These are phyloP conservation scores for Nannizziopsis barbatae DNA, from an alignment of 2,329 filamentous ascomycete species.

Conservation along the genomic window DNA sequence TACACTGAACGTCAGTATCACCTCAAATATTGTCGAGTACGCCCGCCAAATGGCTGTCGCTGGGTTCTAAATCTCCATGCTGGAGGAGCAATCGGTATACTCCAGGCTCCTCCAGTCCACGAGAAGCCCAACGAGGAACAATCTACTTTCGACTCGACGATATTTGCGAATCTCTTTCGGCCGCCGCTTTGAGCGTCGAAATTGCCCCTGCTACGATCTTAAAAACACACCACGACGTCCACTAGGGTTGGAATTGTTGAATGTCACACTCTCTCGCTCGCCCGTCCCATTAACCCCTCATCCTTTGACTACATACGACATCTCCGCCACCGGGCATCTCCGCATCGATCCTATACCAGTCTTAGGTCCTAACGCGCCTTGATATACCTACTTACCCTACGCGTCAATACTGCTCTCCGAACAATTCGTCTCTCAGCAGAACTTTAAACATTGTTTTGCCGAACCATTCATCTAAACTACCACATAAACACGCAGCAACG, in stretches of 20 bases:
- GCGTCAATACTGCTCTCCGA: neutral
- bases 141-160: constrained; percentile 42
- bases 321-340: neutral
- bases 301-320: constrained; percentile 9
- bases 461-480: neutral
- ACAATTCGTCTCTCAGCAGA: neutral
- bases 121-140: constrained; percentile 67
- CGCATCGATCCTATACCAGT: neutral
- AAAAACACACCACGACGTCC: constrained; percentile 30
- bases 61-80: constrained; percentile 88
- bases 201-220: constrained; percentile 43
- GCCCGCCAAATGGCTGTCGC: constrained; percentile 65
- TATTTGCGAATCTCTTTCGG: constrained; percentile 45
- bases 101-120: constrained; percentile 46
- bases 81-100: constrained; percentile 38
- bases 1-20: constrained; percentile 14
- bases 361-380: neutral
- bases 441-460: neutral
- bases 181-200: constrained; percentile 45
- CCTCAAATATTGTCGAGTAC: constrained; percentile 59
- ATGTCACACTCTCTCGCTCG: constrained; percentile 15
- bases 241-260: constrained; percentile 28
- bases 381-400: neutral
- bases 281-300: constrained; percentile 11
- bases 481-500: neutral